phyloP scores from a whole-genome alignment of 805 yeast genomes.

The Ogataea siamensis region DNA sequence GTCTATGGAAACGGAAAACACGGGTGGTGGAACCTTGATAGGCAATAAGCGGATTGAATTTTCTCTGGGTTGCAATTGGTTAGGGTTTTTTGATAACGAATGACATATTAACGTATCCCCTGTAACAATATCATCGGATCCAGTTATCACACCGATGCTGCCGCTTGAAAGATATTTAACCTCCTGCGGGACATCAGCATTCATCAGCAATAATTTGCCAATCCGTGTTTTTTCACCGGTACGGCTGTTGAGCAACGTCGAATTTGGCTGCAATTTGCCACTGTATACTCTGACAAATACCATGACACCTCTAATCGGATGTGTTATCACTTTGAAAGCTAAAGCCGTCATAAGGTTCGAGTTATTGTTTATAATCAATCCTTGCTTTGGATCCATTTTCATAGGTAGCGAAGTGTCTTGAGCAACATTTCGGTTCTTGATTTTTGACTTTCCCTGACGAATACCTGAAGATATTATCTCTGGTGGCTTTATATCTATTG shows the following conservation, averaged over 20 bases:
- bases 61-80: constrained; percentile 34
- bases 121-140: constrained; percentile 70
- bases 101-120: constrained; percentile 87
- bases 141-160: constrained; percentile 87
- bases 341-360: constrained; percentile 69
- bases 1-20: constrained; percentile 80
- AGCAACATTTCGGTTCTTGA: constrained; percentile 12
- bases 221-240: constrained; percentile 65
- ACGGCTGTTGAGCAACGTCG: constrained; percentile 64
- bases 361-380: constrained; percentile 53
- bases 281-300: constrained; percentile 86
- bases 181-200: constrained; percentile 81
- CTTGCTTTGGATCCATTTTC: constrained; percentile 40
- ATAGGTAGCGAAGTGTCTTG: constrained; percentile 31
- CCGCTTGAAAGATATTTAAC: constrained; percentile 66
- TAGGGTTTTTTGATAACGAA: constrained; percentile 44
- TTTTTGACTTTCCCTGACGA: constrained; percentile 22
- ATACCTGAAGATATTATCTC: constrained; percentile 37
- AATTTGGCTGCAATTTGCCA: constrained; percentile 65
- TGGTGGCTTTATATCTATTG: constrained; percentile 61
- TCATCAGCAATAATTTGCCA: constrained; percentile 74
- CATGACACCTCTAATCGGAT: constrained; percentile 78
- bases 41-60: constrained; percentile 61
- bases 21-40: constrained; percentile 86
- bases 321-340: constrained; percentile 90